phyloP scores from a whole-genome alignment of 2,329 filamentous ascomycete genomes.

The Aspergillus pseudoviridinutans region DNA sequence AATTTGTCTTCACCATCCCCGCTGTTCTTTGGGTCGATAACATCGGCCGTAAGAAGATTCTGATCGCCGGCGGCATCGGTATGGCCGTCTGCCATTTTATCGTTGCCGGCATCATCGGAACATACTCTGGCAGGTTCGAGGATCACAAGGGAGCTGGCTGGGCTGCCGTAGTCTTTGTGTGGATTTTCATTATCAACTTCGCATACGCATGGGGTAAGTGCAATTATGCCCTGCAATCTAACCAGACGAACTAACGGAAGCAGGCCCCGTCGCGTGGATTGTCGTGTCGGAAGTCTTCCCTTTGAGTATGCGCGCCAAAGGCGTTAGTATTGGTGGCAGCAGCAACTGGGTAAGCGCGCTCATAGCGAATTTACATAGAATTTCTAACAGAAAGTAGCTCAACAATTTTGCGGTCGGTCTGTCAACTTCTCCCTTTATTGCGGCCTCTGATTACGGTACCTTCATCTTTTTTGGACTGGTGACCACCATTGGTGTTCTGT shows the following conservation, averaged over 20 bases:
- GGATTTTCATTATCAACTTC: slow-evolving; percentile 72
- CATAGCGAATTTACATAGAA: background rate
- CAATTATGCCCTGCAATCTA: too few relatives aligned
- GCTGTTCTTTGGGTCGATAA: slow-evolving; percentile 40
- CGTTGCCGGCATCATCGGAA: slow-evolving; percentile 65
- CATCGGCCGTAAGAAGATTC: slow-evolving; percentile 38
- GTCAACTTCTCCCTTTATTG: slow-evolving; percentile 65
- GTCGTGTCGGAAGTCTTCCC: slow-evolving; percentile 72
- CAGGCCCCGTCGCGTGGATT: slow-evolving; percentile 65
- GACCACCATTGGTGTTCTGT: slow-evolving; percentile 24
- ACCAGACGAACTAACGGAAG: background rate
- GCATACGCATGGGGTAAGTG: slow-evolving; percentile 62
- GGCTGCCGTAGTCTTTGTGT: slow-evolving; percentile 58
- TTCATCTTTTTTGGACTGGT: slow-evolving; percentile 66
- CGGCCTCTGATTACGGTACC: slow-evolving; percentile 62
- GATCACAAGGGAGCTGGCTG: slow-evolving; percentile 61
- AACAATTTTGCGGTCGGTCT: slow-evolving; percentile 62
- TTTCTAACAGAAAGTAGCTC: slow-evolving; percentile 38
- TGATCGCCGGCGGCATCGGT: slow-evolving; percentile 55
- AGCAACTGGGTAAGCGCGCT: slow-evolving; percentile 30
- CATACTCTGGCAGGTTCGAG: slow-evolving; percentile 57
- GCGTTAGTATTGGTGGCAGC: slow-evolving; percentile 29
- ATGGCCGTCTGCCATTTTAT: slow-evolving; percentile 70
- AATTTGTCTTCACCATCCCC: slow-evolving; percentile 40
- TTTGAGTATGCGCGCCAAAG: slow-evolving; percentile 62